Percentiles rank a stretch among this genome's conserved stretches.
phyloP scores from a whole-genome alignment of 2,329 filamentous ascomycete genomes.

The Hypomyces rosellus region DNA sequence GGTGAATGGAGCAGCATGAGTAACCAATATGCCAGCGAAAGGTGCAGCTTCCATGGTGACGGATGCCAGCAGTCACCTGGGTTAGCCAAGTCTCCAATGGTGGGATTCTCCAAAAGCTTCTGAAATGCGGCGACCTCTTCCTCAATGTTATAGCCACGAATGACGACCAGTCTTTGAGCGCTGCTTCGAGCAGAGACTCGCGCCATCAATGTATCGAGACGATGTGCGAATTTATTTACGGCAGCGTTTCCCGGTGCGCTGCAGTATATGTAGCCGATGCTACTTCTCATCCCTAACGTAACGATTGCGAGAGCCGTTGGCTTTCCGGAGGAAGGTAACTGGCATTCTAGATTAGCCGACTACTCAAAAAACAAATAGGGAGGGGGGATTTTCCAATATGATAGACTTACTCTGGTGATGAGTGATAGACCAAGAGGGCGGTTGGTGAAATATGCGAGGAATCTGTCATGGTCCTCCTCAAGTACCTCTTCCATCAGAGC shows the following conservation, averaged over 20 bases:
- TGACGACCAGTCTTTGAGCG: neutral
- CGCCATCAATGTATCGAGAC: neutral
- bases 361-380: too few species aligned
- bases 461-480: conserved; percentile 5
- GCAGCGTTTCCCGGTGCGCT: conserved; percentile 1
- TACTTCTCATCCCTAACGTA: too few species aligned
- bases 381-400: too few species aligned
- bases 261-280: too few species aligned
- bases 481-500: conserved; percentile 6
- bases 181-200: neutral
- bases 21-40: conserved; percentile 14
- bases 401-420: too few species aligned
- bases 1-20: conserved; percentile 7
- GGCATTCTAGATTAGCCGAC: too few species aligned
- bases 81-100: too few species aligned
- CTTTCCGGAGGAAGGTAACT: too few species aligned
- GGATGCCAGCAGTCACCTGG: neutral
- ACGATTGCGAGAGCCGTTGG: too few species aligned
- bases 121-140: conserved; percentile 2
- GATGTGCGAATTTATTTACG: conserved; percentile 6
- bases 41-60: conserved; percentile 12
- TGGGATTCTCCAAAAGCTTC: neutral
- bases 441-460: conserved; percentile 11
- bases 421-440: neutral
- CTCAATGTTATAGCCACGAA: neutral